A percentile compares a stretch with the other conserved stretches of the same genome.
Evolutionary conservation across 306 rosid genomes (phyloP).

Genomic region (Malus fusca): DNA sequence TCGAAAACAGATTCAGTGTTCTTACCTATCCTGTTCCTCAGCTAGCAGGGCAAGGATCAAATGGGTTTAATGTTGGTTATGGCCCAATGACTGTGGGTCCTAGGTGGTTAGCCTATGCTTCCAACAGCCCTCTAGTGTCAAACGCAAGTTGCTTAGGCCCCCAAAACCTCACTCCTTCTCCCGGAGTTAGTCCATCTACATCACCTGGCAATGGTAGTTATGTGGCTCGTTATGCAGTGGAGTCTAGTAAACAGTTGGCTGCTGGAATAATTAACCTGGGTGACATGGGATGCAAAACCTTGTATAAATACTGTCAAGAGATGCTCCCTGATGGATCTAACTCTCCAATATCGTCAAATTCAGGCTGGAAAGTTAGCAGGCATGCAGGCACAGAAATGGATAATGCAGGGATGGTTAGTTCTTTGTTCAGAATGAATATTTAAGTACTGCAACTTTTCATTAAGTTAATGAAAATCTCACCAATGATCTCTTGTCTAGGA

Average conservation of each 20-base stretch:
- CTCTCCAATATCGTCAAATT: constrained; percentile 58
- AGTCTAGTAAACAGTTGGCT: constrained; percentile 77
- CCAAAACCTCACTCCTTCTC: constrained; percentile 53
- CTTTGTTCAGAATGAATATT: constrained; percentile 2
- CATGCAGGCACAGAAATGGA: constrained; percentile 57
- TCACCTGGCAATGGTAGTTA: constrained; percentile 61
- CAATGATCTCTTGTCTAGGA: background rate
- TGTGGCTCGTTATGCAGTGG: constrained; percentile 85
- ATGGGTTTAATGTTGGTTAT: constrained; percentile 72
- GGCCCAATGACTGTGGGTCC: constrained; percentile 97
- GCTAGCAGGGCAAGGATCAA: constrained; percentile 57
- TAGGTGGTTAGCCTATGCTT: constrained; percentile 92
- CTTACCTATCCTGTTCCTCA: constrained; percentile 83
- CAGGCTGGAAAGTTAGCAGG: constrained; percentile 64
- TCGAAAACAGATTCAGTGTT: constrained; percentile 73
- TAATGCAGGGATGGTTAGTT: constrained; percentile 79
- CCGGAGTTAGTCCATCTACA: constrained; percentile 67
- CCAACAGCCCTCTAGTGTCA: constrained; percentile 55
- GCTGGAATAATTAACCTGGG: constrained; percentile 55
- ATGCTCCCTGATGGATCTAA: constrained; percentile 70
- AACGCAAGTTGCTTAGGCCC: constrained; percentile 68
- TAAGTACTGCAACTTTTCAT: background rate
- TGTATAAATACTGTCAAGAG: constrained; percentile 63
- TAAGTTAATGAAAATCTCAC: background rate
- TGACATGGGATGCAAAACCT: constrained; percentile 39